Conservation (phyloP, 1,284 basidiomycete genomes). For the Paramarasmius palmivorus region DNA sequence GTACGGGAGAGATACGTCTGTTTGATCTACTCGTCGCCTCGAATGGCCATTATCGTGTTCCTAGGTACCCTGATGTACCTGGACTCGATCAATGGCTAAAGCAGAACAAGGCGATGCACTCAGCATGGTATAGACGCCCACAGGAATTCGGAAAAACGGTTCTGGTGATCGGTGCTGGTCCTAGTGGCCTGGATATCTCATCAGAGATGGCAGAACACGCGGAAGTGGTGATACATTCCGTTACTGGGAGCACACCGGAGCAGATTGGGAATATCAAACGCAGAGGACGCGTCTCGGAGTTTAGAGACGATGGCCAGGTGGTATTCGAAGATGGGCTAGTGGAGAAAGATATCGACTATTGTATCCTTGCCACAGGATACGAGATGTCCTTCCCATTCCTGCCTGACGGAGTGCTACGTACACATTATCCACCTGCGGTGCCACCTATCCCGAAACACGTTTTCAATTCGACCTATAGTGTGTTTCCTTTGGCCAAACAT, state of each 20-base stretch:
- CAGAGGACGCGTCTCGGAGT: slow-evolving; percentile 43
- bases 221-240: slow-evolving; percentile 56
- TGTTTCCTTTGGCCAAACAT: slow-evolving; percentile 57
- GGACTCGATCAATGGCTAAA: slow-evolving; percentile 61
- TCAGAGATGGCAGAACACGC: slow-evolving; percentile 51
- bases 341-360: slow-evolving; percentile 53
- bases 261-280: slow-evolving; percentile 40
- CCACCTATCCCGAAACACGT: slow-evolving; percentile 50
- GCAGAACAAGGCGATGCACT: slow-evolving; percentile 53
- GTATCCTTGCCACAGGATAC: slow-evolving; percentile 77
- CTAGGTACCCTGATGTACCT: slow-evolving; percentile 57
- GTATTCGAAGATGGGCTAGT: slow-evolving; percentile 59
- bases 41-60: slow-evolving; percentile 71
- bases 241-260: slow-evolving; percentile 34
- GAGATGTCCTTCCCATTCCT: slow-evolving; percentile 65
- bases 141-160: slow-evolving; percentile 44
- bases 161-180: slow-evolving; percentile 70
- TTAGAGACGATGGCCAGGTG: slow-evolving; percentile 45
- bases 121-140: slow-evolving; percentile 66
- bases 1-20: slow-evolving; percentile 33
- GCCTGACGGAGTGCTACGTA: slow-evolving; percentile 31
- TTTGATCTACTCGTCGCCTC: slow-evolving; percentile 70
- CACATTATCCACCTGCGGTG: slow-evolving; percentile 36
- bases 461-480: slow-evolving; percentile 60
- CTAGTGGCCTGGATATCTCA: slow-evolving; percentile 67